Percentiles rank a stretch among this genome's conserved stretches.
phyloP scores from a whole-genome alignment of 371 early-diverging fungal genomes.

The Batrachochytrium dendrobatidis region DNA sequence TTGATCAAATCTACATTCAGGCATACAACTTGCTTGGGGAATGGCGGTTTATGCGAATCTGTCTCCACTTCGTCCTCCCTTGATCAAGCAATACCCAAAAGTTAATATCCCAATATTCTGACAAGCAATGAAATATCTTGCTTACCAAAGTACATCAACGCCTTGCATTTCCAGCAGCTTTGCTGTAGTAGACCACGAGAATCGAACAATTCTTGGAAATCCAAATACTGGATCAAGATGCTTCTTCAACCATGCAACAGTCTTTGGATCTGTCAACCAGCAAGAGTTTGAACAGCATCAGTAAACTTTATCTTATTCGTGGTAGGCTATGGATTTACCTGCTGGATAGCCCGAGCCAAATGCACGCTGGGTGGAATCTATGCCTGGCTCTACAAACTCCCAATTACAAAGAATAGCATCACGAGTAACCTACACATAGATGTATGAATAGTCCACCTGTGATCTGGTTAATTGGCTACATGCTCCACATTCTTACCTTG shows the following conservation, averaged over 20 bases:
- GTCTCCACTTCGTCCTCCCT: too few relatives aligned
- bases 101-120: too few relatives aligned
- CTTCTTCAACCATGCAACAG: conserved; percentile 78
- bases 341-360: conserved; percentile 98
- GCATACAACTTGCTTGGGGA: too few relatives aligned
- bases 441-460: neutral
- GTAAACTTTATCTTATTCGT: neutral
- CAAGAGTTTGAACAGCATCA: neutral
- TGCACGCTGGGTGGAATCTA: conserved; percentile 35
- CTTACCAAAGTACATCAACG: too few relatives aligned
- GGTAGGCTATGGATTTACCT: conserved; percentile 26
- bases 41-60: too few relatives aligned
- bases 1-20: too few relatives aligned
- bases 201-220: conserved; percentile 85
- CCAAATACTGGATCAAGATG: conserved; percentile 87
- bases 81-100: too few relatives aligned
- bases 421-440: conserved; percentile 61
- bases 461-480: neutral
- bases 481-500: conserved; percentile 51
- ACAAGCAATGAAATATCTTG: too few relatives aligned
- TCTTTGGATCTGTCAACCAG: conserved; percentile 73
- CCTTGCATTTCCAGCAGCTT: conserved; percentile 68
- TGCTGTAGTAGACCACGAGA: conserved; percentile 92
- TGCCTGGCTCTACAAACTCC: conserved; percentile 64
- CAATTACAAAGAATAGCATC: conserved; percentile 79